Evolutionary conservation across 139 green algal species (phyloP).

Genomic region (Ostreobium quekettii): DNA sequence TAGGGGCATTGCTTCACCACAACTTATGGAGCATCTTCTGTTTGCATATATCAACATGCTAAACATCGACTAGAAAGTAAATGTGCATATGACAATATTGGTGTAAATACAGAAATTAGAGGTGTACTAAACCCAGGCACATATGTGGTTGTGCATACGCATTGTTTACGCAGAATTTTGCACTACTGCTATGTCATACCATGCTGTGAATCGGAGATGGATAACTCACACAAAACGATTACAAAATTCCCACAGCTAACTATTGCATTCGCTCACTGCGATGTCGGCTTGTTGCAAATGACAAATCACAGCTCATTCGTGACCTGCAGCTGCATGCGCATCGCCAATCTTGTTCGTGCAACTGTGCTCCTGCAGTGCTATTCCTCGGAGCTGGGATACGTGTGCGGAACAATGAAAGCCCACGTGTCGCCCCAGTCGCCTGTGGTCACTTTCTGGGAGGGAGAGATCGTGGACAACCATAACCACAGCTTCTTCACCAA

Average conservation of each 20-base stretch:
- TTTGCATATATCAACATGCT: background rate
- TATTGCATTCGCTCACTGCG: background rate
- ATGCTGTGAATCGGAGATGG: too few species aligned
- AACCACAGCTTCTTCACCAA: conserved; percentile 61
- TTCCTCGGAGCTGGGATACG: background rate
- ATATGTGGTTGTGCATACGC: too few species aligned
- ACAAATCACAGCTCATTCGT: background rate
- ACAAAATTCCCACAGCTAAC: background rate
- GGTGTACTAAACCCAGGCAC: too few species aligned
- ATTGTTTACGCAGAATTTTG: too few species aligned
- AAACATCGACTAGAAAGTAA: background rate
- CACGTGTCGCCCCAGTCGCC: conserved; percentile 5
- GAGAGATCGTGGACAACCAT: conserved; percentile 68
- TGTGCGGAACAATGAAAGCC: conserved; percentile 5
- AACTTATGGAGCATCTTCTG: background rate
- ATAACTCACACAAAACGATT: background rate
- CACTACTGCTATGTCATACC: too few species aligned
- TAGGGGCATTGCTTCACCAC: background rate
- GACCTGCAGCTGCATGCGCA: background rate
- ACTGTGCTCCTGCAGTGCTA: background rate
- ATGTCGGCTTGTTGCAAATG: background rate
- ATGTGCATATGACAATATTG: background rate
- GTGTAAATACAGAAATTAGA: too few species aligned
- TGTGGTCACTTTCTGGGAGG: conserved; percentile 63
- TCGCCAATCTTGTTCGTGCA: background rate